Base-by-base conservation (phyloP, 352 stramenopile species). In the Globisporangium carolinianum region DNA sequence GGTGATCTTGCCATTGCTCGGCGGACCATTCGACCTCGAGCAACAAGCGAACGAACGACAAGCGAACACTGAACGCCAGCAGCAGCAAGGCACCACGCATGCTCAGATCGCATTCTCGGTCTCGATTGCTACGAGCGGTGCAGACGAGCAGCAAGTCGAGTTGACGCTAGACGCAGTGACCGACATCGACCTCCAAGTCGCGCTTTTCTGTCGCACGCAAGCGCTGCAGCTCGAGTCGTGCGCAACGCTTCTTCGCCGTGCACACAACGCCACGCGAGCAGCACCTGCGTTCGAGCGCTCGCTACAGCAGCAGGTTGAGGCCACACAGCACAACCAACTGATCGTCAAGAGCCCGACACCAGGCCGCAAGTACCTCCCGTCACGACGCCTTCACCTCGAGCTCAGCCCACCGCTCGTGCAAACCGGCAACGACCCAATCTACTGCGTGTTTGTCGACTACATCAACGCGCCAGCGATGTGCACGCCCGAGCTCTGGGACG, bases 361-460 rank as follows among this genome's bases (percentile, higher is more conserved):
- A 1, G 49, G 61, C 0, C 57, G 64, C 14, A 38, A 79, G 10
- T 76, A 86, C 36, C 69, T 75, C 7, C 17, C 49, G 1, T 71
- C 67, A 1, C 63, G 83, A 37, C 68, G 75, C 0, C 38, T 88
- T 1, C 76, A 84, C 45, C 53, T 87, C 5, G 66, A 87, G 52
- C 35, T 76, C 55, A 56, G 67, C 15, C 75, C 68, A 61, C 52
- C 66, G 7, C 46, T 70, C 17, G 45, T 57, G 8, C 59, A 56
- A n/a, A 42, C 41, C 1, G 36, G 35, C 50, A 53, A 24, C 53
- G 69, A 53, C 57, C 57, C 69, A 36, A 58, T 79, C 24, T 37
- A 83, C 24, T 86, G 79, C 17, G n/a, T 86, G 4, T 71, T 63
- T 38, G 43, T 75, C 10, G 57, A 79, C 55, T 61, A 68, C 18